A percentile compares a stretch with the other conserved stretches of the same genome.
These are phyloP conservation scores for Clonostachys sp. DNA, from an alignment of 2,329 filamentous ascomycete species.

Conservation along the genomic window DNA sequence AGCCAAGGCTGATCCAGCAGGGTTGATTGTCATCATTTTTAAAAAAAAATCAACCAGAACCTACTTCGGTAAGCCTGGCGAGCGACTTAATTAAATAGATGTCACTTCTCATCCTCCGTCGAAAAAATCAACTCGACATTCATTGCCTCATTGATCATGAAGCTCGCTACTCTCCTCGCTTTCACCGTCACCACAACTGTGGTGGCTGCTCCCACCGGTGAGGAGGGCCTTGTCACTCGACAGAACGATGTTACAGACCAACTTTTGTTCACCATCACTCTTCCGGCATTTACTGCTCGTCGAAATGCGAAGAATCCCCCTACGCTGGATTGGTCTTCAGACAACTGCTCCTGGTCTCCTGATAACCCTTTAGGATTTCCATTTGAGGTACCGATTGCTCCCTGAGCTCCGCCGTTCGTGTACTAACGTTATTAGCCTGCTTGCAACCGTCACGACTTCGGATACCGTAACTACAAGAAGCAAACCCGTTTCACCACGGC, in stretches of 20 bases:
- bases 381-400: conserved; percentile 11
- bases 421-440: not conserved
- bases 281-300: conserved; percentile 27
- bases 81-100: no score
- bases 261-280: conserved; percentile 31
- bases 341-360: conserved; percentile 27
- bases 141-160: not conserved
- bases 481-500: conserved; percentile 15
- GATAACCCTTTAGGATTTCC: conserved; percentile 29
- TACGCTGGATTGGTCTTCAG: conserved; percentile 24
- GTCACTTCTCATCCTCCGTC: no score
- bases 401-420: not conserved
- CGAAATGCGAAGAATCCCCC: conserved; percentile 27
- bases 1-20: no score
- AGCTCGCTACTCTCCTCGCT: conserved; percentile 1
- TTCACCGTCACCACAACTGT: conserved; percentile 1
- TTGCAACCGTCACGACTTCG: conserved; percentile 16
- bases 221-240: not conserved
- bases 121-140: no score
- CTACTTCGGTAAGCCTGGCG: no score
- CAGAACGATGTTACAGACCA: conserved; percentile 25
- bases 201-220: not conserved
- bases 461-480: conserved; percentile 21
- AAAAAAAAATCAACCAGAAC: no score
- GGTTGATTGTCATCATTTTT: no score